These are phyloP conservation scores for Astrothelium subdiscretum DNA, from an alignment of 495 filamentous ascomycete species.

Conservation along the genomic window DNA sequence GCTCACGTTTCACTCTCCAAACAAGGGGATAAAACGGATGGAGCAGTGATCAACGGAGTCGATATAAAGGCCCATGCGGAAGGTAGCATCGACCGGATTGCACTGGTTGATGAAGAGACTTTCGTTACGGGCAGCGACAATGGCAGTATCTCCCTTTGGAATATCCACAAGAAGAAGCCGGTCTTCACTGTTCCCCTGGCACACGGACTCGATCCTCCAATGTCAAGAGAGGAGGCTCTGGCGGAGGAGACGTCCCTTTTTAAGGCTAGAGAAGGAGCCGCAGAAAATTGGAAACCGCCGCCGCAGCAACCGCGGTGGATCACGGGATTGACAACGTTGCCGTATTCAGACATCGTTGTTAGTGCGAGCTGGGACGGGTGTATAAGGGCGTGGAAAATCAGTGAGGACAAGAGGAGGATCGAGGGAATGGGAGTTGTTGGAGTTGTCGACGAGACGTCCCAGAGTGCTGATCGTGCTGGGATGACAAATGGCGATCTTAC, in stretches of 20 bases:
- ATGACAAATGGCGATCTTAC: neutral
- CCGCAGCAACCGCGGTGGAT: conserved; percentile 66
- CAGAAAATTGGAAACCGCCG: conserved; percentile 38
- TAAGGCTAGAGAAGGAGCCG: conserved; percentile 22
- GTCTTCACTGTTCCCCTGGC: conserved; percentile 67
- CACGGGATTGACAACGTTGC: conserved; percentile 74
- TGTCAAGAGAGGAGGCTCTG: conserved; percentile 51
- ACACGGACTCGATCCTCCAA: conserved; percentile 66
- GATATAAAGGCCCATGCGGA: conserved; percentile 48
- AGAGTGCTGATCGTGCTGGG: neutral
- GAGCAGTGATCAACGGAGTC: conserved; percentile 4
- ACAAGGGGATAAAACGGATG: conserved; percentile 3
- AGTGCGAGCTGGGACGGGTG: conserved; percentile 90
- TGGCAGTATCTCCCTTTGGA: conserved; percentile 78
- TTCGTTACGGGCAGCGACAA: conserved; percentile 93
- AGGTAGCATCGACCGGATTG: conserved; percentile 80
- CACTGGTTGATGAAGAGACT: conserved; percentile 75
- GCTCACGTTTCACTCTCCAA: conserved; percentile 9
- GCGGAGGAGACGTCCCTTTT: conserved; percentile 44
- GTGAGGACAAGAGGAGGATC: conserved; percentile 70
- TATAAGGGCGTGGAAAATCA: conserved; percentile 74
- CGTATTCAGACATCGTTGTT: conserved; percentile 76
- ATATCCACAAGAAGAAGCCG: conserved; percentile 86
- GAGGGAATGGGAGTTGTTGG: conserved; percentile 59
- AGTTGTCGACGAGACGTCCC: neutral